A percentile compares a stretch with the other conserved stretches of the same genome.
Evolutionary conservation across 2,329 filamentous ascomycete genomes (phyloP).

Genomic region (Torrubiella hemipterigena): DNA sequence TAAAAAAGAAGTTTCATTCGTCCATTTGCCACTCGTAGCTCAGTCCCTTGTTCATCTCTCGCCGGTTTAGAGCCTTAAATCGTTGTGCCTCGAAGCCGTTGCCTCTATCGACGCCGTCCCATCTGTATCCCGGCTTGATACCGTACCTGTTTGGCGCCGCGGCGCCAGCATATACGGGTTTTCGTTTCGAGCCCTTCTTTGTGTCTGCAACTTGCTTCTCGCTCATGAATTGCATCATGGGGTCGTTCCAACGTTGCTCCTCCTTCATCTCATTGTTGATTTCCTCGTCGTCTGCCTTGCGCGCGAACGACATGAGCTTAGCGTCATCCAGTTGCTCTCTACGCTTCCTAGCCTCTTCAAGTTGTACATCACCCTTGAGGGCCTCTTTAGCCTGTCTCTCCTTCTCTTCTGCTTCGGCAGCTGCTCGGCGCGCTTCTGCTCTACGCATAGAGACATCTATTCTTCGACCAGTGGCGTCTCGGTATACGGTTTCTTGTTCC

Average conservation of each 20-base stretch:
- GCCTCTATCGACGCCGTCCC: conserved; percentile 91
- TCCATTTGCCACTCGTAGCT: conserved; percentile 97
- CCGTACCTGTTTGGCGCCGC: conserved; percentile 87
- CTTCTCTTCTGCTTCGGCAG: conserved; percentile 58
- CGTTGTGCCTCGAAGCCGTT: conserved; percentile 91
- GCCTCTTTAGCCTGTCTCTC: conserved; percentile 56
- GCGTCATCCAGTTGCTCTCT: conserved; percentile 66
- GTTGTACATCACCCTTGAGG: conserved; percentile 77
- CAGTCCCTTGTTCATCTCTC: conserved; percentile 63
- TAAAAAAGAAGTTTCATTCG: too few species aligned
- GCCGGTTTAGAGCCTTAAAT: conserved; percentile 76
- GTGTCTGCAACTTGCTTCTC: conserved; percentile 25
- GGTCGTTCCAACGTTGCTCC: conserved; percentile 81
- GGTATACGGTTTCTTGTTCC: conserved; percentile 78
- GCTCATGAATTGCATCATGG: conserved; percentile 68
- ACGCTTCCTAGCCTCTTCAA: conserved; percentile 50
- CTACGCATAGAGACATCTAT: conserved; percentile 70
- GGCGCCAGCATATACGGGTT: conserved; percentile 65
- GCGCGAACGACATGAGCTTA: conserved; percentile 66
- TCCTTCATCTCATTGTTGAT: conserved; percentile 76
- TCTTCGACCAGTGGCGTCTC: conserved; percentile 86
- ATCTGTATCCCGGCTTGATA: conserved; percentile 82
- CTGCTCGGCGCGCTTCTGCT: conserved; percentile 62
- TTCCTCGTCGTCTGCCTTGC: conserved; percentile 71
- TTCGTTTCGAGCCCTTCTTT: conserved; percentile 26